Base-by-base conservation (phyloP, 2,329 filamentous ascomycete genomes). In the Fusarium camptoceras region DNA sequence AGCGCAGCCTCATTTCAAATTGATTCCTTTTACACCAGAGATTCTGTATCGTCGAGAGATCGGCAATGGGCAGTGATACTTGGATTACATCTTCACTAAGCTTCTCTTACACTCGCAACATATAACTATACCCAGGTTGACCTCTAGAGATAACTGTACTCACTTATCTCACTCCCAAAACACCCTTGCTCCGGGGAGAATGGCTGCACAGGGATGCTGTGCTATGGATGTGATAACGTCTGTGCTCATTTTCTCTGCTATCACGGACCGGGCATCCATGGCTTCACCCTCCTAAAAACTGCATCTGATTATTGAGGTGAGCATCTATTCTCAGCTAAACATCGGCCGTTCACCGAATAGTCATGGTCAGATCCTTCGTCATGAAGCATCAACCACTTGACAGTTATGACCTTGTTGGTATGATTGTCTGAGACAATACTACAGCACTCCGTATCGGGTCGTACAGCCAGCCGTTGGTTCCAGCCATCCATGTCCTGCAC, bases 1-100 rank as follows among this genome's bases (percentile, higher is more conserved):
- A 75, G 71, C 57, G 71, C 60, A 64, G 68, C 71, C 73, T 74
- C 71, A 70, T 71, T 71, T 53, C 49, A 34, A 53, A 28, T 53
- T 42, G 50, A 47, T 47, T 41, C 55, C 6, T 16, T 27, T 39
- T 51, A 41, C 31, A 51, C 34, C 57, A 20, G 55, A 51, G 27
- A 39, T 37, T 63, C 24, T 48, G 31, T 51, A 27, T 51, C 8
- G 28, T 44, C 30, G 42, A 42, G 16, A 31, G 43, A 50, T 22
- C 14, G 18, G 3, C 8, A 59, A 28, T 15, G 25, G n/a, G 8
- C 8, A 12, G 15, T 22, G 9, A 8, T 20, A 11, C 24, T 9
- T 49, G 10, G 16, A 7, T n/a, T 8, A 24, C 18, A 7, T 3
- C 16, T 16, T n/a, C 16, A 15, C 7, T 15, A 11, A 42, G 10